phyloP scores from a whole-genome alignment of 768 basidiomycete species.

The Gymnopilus dilepis region DNA sequence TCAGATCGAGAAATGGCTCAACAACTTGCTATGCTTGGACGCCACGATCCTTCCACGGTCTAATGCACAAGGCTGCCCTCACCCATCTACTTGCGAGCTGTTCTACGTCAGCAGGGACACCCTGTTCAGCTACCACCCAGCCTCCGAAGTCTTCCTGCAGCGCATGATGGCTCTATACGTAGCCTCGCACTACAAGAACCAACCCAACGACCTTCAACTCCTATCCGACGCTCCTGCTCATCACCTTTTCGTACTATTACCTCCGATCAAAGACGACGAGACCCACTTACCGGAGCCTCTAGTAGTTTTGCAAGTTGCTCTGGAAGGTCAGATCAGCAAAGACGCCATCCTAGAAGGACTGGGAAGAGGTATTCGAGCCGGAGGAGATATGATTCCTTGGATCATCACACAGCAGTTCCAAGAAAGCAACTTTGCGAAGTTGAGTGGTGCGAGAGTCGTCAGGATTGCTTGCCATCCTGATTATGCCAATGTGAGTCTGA shows the following conservation, averaged over 20 bases:
- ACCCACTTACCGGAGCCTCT: conserved; percentile 92
- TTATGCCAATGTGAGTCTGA: conserved; percentile 76
- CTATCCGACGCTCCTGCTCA: conserved; percentile 97
- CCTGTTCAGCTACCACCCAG: conserved; percentile 95
- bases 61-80: conserved; percentile 78
- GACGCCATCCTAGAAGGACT: conserved; percentile 86
- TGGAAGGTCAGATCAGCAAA: conserved; percentile 92
- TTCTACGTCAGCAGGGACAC: conserved; percentile 97
- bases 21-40: conserved; percentile 87
- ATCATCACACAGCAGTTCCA: conserved; percentile 93
- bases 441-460: conserved; percentile 92
- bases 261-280: conserved; percentile 90
- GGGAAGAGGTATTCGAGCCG: conserved; percentile 80
- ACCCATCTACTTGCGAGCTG: conserved; percentile 91
- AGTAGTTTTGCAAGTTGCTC: conserved; percentile 93
- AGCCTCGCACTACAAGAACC: conserved; percentile 98
- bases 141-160: conserved; percentile 96
- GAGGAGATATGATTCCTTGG: conserved; percentile 99
- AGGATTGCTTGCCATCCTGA: conserved; percentile 96
- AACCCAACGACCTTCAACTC: conserved; percentile 98
- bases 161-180: conserved; percentile 99
- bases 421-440: conserved; percentile 89
- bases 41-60: conserved; percentile 64
- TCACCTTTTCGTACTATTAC: conserved; percentile 93
- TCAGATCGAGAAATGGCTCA: conserved; percentile 94